phyloP scores from a whole-genome alignment of 2,329 filamentous ascomycete genomes.

The Diaporthe sp. region DNA sequence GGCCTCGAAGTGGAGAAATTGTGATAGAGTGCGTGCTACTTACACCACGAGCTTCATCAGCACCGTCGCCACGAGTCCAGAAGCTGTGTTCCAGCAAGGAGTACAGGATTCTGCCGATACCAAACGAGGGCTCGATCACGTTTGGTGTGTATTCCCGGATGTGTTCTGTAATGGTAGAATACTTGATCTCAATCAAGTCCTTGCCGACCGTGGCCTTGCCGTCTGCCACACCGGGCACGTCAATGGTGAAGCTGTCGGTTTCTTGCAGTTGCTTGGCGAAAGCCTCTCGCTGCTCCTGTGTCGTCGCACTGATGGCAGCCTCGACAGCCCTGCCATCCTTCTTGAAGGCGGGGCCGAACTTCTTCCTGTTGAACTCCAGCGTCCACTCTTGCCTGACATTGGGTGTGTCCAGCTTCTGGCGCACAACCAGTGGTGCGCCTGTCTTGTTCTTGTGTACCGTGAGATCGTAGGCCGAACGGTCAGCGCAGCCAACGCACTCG shows the following conservation, averaged over 20 bases:
- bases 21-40: constrained; percentile 55
- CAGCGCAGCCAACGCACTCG: constrained; percentile 97
- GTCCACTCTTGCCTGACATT: constrained; percentile 88
- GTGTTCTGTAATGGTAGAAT: constrained; percentile 85
- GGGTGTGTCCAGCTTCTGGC: constrained; percentile 84
- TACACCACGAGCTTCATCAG: constrained; percentile 89
- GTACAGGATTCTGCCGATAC: constrained; percentile 95
- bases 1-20: constrained; percentile 26
- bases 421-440: constrained; percentile 86
- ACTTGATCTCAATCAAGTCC: constrained; percentile 87
- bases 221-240: constrained; percentile 75
- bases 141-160: constrained; percentile 94
- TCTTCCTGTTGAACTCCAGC: constrained; percentile 92
- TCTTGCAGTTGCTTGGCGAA: constrained; percentile 81
- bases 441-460: constrained; percentile 95
- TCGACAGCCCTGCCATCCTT: constrained; percentile 92
- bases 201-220: constrained; percentile 85
- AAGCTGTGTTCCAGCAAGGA: constrained; percentile 94
- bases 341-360: constrained; percentile 95
- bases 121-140: constrained; percentile 97
- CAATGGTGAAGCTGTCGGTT: constrained; percentile 81
- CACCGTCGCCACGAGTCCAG: constrained; percentile 85
- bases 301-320: constrained; percentile 76
- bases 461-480: constrained; percentile 94
- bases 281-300: constrained; percentile 86